A percentile compares a stretch with the other conserved stretches of the same genome.
Conservation (phyloP, 2,329 filamentous ascomycete species). For the Ceratocystis lukuohia region DNA sequence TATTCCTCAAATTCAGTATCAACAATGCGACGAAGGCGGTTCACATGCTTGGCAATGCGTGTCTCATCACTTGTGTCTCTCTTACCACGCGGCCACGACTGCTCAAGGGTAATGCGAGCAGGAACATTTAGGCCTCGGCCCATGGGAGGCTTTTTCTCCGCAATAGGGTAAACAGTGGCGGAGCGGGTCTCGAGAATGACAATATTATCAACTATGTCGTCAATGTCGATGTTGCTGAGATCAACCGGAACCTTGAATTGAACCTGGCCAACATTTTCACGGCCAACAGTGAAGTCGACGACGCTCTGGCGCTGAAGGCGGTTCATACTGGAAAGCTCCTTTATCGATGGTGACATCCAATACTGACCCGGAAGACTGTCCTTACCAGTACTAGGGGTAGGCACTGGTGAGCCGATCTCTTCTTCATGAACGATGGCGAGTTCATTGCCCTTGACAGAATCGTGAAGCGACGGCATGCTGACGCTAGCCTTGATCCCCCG, state of each 20-base stretch:
- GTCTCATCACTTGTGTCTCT: constrained; percentile 42
- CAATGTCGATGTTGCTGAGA: constrained; percentile 62
- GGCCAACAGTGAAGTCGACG: constrained; percentile 64
- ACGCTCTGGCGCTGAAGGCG: constrained; percentile 65
- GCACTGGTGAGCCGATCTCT: constrained; percentile 31
- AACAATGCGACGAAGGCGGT: constrained; percentile 62
- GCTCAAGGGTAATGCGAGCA: constrained; percentile 72
- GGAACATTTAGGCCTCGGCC: constrained; percentile 89
- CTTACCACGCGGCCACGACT: constrained; percentile 75
- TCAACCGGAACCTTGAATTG: constrained; percentile 74
- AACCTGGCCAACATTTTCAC: constrained; percentile 67
- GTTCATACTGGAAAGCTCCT: constrained; percentile 67
- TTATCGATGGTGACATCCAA: constrained; percentile 67
- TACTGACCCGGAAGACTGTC: constrained; percentile 58
- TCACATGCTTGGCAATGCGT: constrained; percentile 67
- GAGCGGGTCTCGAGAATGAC: constrained; percentile 64
- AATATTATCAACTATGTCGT: constrained; percentile 64
- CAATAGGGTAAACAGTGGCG: constrained; percentile 74
- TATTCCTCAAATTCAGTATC: constrained; percentile 77
- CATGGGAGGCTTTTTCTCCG: constrained; percentile 63
- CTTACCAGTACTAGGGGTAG: constrained; percentile 23
- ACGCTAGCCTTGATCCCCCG: constrained; percentile 14
- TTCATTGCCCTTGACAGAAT: constrained; percentile 60
- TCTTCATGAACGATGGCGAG: constrained; percentile 69
- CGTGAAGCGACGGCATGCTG: constrained; percentile 41